Evolutionary conservation across 2,329 filamentous ascomycete genomes (phyloP).

Genomic region (Claviceps purpurea): DNA sequence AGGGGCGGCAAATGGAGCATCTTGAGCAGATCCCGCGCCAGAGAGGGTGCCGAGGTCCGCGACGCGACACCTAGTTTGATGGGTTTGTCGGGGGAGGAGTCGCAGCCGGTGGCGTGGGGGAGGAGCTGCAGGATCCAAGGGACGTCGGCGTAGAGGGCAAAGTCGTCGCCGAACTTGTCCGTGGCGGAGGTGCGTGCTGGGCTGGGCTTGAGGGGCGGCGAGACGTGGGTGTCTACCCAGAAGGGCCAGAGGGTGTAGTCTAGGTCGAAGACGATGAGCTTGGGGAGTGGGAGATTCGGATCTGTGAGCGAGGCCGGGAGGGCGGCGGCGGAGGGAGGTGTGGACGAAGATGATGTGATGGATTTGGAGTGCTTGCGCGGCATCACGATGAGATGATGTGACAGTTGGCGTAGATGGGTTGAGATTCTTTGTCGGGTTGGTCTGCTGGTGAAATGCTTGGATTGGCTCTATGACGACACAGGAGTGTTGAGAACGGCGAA

Average conservation of each 20-base stretch:
- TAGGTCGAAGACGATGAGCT: slow-evolving; percentile 82
- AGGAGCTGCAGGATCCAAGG: slow-evolving; percentile 44
- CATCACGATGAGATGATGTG: slow-evolving; percentile 9
- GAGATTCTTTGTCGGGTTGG: neutral
- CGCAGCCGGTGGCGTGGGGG: slow-evolving; percentile 27
- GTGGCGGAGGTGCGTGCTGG: slow-evolving; percentile 27
- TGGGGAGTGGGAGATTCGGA: slow-evolving; percentile 54
- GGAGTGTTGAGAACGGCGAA: neutral
- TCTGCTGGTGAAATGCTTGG: too few species aligned
- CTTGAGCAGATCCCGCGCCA: slow-evolving; percentile 70
- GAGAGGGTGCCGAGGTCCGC: slow-evolving; percentile 64
- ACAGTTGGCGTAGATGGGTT: neutral
- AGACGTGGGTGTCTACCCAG: slow-evolving; percentile 91
- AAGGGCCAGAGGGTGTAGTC: slow-evolving; percentile 99
- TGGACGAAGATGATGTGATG: slow-evolving; percentile 6
- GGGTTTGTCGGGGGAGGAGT: slow-evolving; percentile 9
- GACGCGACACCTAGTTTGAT: slow-evolving; percentile 60
- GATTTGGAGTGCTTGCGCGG: slow-evolving; percentile 20
- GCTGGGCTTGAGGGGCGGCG: slow-evolving; percentile 50
- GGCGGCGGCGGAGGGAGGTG: neutral
- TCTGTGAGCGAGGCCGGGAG: slow-evolving; percentile 33
- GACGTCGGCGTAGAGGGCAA: slow-evolving; percentile 58
- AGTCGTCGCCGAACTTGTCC: slow-evolving; percentile 51
- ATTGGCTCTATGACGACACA: neutral
- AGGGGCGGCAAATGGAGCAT: slow-evolving; percentile 46